These are phyloP conservation scores for Naganishia onofrii DNA, from an alignment of 768 basidiomycete species.

Conservation along the genomic window DNA sequence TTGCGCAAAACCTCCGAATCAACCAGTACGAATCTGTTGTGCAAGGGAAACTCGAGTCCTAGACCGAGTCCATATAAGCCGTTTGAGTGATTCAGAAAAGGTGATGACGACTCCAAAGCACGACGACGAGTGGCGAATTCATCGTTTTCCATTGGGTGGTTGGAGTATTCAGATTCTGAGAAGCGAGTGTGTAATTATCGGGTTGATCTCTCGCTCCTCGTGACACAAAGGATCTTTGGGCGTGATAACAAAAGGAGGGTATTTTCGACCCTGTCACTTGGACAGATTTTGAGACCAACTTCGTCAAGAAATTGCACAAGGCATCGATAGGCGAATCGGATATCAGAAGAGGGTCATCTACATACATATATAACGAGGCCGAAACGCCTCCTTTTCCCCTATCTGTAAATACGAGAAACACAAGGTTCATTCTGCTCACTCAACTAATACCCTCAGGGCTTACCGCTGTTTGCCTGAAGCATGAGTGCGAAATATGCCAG, in stretches of 20 bases:
- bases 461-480: not conserved
- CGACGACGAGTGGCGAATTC: not conserved
- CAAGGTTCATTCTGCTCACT: too few relatives aligned
- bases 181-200: not conserved
- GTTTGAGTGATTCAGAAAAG: not conserved
- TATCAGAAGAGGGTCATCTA: not conserved
- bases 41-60: constrained; percentile 4
- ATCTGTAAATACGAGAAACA: not conserved
- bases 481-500: not conserved
- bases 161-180: not conserved
- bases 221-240: not conserved
- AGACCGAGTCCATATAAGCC: not conserved
- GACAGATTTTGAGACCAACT: not conserved
- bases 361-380: not conserved
- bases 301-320: not conserved
- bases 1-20: not conserved
- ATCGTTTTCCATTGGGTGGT: not conserved
- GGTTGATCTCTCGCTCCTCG: constrained; percentile 2
- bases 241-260: not conserved
- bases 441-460: not conserved
- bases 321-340: not conserved
- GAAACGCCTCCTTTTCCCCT: not conserved
- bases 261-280: not conserved
- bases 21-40: not conserved
- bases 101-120: not conserved